Conservation (phyloP, 495 filamentous ascomycete genomes). For the Penicillium roqueforti region DNA sequence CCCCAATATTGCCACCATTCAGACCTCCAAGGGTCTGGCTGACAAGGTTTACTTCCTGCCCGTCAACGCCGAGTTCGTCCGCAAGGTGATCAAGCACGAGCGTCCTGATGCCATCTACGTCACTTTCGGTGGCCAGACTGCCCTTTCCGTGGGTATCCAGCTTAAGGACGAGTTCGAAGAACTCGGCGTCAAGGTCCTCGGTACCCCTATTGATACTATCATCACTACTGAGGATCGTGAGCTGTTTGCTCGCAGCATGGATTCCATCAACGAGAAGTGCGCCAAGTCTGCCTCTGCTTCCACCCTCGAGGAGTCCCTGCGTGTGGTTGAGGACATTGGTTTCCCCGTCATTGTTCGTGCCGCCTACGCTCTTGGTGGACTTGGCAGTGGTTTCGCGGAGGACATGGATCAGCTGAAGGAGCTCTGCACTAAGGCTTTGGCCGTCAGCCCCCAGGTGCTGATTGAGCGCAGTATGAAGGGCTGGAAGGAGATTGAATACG, state of each 20-base stretch:
- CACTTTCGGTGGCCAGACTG: slow-evolving; percentile 96
- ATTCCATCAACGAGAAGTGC: slow-evolving; percentile 95
- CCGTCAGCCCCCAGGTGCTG: slow-evolving; percentile 90
- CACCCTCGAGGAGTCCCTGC: slow-evolving; percentile 78
- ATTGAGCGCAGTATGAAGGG: slow-evolving; percentile 99
- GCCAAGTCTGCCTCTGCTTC: slow-evolving; percentile 93
- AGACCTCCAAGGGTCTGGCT: slow-evolving; percentile 91
- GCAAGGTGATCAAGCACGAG: slow-evolving; percentile 94
- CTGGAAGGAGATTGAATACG: slow-evolving; percentile 99
- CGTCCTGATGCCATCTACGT: slow-evolving; percentile 94
- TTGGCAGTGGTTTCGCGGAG: slow-evolving; percentile 94
- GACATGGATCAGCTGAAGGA: slow-evolving; percentile 81
- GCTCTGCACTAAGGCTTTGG: slow-evolving; percentile 91
- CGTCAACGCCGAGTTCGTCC: slow-evolving; percentile 91
- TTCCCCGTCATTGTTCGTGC: slow-evolving; percentile 97
- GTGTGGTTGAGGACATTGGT: slow-evolving; percentile 79
- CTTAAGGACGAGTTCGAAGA: slow-evolving; percentile 91
- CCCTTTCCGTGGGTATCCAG: slow-evolving; percentile 89
- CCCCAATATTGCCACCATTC: slow-evolving; percentile 97
- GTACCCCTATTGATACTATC: slow-evolving; percentile 95
- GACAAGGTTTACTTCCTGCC: slow-evolving; percentile 99
- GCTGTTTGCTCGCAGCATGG: slow-evolving; percentile 95
- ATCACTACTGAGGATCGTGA: slow-evolving; percentile 98
- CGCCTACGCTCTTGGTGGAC: slow-evolving; percentile 90
- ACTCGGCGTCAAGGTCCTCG: slow-evolving; percentile 88